Conservation (phyloP, 768 basidiomycete genomes). For the Rhizopogon sp. region DNA sequence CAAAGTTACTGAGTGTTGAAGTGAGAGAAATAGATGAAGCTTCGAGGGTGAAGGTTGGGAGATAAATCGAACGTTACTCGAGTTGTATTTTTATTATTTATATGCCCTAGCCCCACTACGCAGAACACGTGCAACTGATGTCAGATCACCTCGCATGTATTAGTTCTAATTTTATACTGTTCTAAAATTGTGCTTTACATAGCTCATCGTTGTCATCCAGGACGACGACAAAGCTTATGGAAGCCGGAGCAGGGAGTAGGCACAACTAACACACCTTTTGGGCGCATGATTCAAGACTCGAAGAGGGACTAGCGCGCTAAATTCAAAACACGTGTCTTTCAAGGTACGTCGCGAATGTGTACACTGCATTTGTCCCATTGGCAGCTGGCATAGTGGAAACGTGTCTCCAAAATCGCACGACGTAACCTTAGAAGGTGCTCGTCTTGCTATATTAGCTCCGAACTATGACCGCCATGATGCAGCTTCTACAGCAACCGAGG, state of each 20-base stretch:
- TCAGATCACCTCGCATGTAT: constrained; percentile 1
- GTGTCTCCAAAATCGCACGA: background rate
- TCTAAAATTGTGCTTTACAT: background rate
- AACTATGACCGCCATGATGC: too few relatives aligned
- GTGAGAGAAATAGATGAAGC: constrained; percentile 1
- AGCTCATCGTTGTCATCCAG: background rate
- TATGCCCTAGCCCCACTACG: constrained; percentile 2
- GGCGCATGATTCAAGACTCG: background rate
- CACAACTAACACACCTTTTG: background rate
- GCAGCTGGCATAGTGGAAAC: background rate
- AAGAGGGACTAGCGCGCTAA: background rate
- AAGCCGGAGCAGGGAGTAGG: too few relatives aligned
- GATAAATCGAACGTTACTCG: background rate
- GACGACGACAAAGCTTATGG: background rate
- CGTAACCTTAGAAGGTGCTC: too few relatives aligned
- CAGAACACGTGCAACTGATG: constrained; percentile 5
- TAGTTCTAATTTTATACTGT: background rate
- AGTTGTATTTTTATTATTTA: constrained; percentile 6
- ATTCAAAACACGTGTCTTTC: background rate
- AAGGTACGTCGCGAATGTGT: too few relatives aligned
- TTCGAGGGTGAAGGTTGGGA: background rate
- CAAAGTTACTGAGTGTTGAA: constrained; percentile 19
- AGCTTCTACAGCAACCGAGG: background rate
- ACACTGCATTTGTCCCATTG: background rate
- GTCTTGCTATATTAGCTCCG: too few relatives aligned